Conservation (phyloP, 257 asterid species). For the Haberlea rhodopensis region DNA sequence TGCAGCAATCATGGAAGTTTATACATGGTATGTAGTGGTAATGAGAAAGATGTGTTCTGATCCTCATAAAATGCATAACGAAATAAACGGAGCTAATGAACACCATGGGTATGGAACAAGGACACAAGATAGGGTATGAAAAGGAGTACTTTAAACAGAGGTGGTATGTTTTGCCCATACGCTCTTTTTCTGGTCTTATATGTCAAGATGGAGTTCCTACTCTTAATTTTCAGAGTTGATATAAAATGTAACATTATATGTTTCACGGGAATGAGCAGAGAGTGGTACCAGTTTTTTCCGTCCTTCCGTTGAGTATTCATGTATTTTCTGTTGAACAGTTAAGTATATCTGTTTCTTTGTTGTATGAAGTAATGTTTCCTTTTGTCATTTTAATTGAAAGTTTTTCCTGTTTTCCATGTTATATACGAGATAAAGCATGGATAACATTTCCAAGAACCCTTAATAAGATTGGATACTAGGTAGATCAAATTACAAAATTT, state of each 20-base stretch:
- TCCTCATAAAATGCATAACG: constrained; percentile 29
- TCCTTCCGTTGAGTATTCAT: constrained; percentile 9
- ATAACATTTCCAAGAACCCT: background rate
- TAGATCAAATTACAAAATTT: background rate
- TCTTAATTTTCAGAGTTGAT: background rate
- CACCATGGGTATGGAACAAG: constrained; percentile 28
- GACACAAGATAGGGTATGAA: constrained; percentile 19
- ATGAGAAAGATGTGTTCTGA: constrained; percentile 53
- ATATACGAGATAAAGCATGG: background rate
- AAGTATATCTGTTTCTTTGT: background rate
- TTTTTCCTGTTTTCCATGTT: background rate
- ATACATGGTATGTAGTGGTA: constrained; percentile 63
- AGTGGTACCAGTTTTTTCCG: background rate
- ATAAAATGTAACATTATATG: background rate
- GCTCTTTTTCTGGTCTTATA: constrained; percentile 9
- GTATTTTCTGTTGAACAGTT: constrained; percentile 28
- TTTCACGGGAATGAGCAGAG: background rate
- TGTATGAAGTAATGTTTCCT: background rate
- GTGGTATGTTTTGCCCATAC: constrained; percentile 14
- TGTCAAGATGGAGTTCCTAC: constrained; percentile 14
- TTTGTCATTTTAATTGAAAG: too few species aligned
- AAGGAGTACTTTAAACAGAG: constrained; percentile 21
- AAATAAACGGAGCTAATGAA: constrained; percentile 28
- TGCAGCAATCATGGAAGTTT: constrained; percentile 58
- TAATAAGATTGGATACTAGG: background rate